Percentiles rank a stretch among this genome's conserved stretches.
These are phyloP conservation scores for Pestalotiopsis sp. DNA, from an alignment of 2,329 filamentous ascomycete species.

Conservation along the genomic window DNA sequence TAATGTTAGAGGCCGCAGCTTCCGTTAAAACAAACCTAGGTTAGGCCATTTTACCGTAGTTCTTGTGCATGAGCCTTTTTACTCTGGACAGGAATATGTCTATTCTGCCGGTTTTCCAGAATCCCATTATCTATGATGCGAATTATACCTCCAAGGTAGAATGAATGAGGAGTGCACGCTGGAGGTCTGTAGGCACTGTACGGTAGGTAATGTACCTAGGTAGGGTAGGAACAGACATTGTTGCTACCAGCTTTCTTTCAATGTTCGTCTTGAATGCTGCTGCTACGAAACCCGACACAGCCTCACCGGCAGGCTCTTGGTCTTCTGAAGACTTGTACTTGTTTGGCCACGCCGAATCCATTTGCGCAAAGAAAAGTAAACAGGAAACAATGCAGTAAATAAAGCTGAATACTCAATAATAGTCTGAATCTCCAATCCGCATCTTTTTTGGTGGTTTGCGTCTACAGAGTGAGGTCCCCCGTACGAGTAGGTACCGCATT, in stretches of 20 bases:
- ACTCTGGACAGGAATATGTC: background rate
- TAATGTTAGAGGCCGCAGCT: background rate
- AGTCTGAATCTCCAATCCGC: background rate
- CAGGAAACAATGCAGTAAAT: background rate
- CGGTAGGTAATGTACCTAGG: background rate
- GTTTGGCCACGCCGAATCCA: background rate
- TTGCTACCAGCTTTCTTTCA: background rate
- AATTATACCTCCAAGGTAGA: background rate
- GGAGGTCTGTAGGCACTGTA: too few species aligned
- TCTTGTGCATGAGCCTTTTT: conserved; percentile 4
- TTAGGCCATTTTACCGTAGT: conserved; percentile 6
- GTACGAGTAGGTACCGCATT: too few species aligned
- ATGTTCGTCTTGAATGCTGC: background rate
- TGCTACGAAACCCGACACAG: background rate
- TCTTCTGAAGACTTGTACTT: background rate
- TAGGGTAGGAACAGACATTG: background rate
- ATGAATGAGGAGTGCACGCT: background rate
- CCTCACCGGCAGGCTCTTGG: background rate
- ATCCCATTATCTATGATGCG: background rate
- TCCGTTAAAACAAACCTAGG: background rate
- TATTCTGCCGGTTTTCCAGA: conserved; percentile 6
- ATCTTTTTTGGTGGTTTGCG: too few species aligned
- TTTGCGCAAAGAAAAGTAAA: background rate
- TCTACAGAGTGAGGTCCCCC: too few species aligned
- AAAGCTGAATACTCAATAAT: background rate